A percentile compares a stretch with the other conserved stretches of the same genome.
These are phyloP conservation scores for Dalechampia spathulata DNA, from an alignment of 441 rosid species.

Conservation along the genomic window DNA sequence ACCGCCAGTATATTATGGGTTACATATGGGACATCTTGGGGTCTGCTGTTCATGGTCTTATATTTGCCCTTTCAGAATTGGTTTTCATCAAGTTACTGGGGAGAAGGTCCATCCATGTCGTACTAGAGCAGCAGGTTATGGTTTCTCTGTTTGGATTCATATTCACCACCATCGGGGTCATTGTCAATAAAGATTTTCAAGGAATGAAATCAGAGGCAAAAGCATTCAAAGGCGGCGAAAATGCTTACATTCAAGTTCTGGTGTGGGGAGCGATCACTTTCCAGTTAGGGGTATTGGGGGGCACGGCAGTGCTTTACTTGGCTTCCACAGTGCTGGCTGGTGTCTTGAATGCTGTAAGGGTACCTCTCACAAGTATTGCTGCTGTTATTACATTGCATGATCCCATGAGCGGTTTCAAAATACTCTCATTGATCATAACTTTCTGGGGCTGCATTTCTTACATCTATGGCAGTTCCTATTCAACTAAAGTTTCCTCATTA, in stretches of 20 bases:
- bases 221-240: conserved; percentile 49
- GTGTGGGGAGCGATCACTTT: conserved; percentile 64
- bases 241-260: conserved; percentile 42
- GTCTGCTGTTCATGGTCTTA: conserved; percentile 79
- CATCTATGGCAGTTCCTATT: conserved; percentile 43
- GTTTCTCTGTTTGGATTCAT: conserved; percentile 57
- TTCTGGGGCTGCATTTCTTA: conserved; percentile 76
- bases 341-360: conserved; percentile 75
- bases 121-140: conserved; percentile 76
- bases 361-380: conserved; percentile 66
- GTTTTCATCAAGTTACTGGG: conserved; percentile 64
- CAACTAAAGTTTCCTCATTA: conserved; percentile 22
- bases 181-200: conserved; percentile 42
- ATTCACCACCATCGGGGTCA: conserved; percentile 58
- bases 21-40: conserved; percentile 74
- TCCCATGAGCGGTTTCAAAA: conserved; percentile 84
- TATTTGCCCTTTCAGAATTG: conserved; percentile 76
- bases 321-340: conserved; percentile 79
- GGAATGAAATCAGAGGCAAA: conserved; percentile 52
- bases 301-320: conserved; percentile 56
- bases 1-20: conserved; percentile 58
- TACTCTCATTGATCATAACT: conserved; percentile 53
- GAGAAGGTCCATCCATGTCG: conserved; percentile 71
- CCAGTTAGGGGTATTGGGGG: conserved; percentile 74
- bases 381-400: conserved; percentile 69